Conservation (phyloP, 495 filamentous ascomycete species). For the Penicillium egyptiacum region DNA sequence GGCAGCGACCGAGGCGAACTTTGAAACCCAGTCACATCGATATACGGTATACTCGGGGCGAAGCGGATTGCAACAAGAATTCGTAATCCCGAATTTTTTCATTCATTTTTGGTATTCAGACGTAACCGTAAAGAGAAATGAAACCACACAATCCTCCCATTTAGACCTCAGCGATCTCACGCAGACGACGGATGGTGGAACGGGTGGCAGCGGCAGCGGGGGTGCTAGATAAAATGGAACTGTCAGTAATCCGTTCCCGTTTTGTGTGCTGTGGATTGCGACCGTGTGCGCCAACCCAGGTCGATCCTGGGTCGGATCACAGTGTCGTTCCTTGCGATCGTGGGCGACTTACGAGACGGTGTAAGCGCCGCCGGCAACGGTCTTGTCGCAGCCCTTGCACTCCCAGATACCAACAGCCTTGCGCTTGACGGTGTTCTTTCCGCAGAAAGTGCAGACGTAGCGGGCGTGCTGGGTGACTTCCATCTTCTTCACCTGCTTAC, state of each 20-base stretch:
- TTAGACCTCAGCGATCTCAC: slow-evolving; percentile 97
- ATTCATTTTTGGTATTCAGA: slow-evolving; percentile 49
- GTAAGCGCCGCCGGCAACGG: slow-evolving; percentile 94
- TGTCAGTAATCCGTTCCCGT: slow-evolving; percentile 22
- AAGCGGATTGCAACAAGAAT: slow-evolving; percentile 24
- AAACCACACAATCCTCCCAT: slow-evolving; percentile 45
- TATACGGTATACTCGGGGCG: slow-evolving; percentile 10
- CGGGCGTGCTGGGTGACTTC: slow-evolving; percentile 95
- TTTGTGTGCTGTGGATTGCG: background rate
- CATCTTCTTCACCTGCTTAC: slow-evolving; percentile 99
- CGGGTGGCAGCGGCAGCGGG: slow-evolving; percentile 94
- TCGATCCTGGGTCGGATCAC: background rate
- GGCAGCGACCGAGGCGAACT: slow-evolving; percentile 2
- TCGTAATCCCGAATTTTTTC: slow-evolving; percentile 41
- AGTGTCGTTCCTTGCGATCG: background rate
- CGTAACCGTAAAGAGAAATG: slow-evolving; percentile 43
- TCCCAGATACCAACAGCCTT: slow-evolving; percentile 94
- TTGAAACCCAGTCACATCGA: background rate
- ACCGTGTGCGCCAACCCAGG: background rate
- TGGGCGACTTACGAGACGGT: slow-evolving; percentile 80
- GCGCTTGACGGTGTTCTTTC: slow-evolving; percentile 91
- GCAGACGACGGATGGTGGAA: slow-evolving; percentile 95
- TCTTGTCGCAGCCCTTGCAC: slow-evolving; percentile 92
- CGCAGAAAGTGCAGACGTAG: slow-evolving; percentile 90
- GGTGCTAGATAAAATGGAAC: slow-evolving; percentile 58